phyloP scores from a whole-genome alignment of 768 basidiomycete species.

The Leucocoprinus birnbaumii region DNA sequence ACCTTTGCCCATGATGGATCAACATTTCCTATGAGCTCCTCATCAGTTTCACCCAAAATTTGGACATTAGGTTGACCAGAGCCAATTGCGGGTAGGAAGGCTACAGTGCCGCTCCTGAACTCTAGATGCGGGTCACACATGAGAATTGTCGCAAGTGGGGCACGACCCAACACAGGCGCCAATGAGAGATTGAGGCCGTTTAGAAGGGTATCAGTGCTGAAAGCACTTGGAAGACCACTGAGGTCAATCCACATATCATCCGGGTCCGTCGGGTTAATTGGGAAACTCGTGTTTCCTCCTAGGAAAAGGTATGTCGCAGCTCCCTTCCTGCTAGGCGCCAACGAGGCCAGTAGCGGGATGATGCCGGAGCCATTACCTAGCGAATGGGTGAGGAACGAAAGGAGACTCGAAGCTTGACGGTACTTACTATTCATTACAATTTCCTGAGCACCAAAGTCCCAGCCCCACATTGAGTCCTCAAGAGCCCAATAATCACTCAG shows the following conservation, averaged over 20 bases:
- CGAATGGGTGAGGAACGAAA: no score
- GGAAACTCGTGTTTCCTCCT: neutral
- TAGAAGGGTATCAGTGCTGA: neutral
- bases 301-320: neutral
- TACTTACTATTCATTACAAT: no score
- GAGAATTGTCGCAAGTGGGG: conserved; percentile 4
- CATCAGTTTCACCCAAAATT: no score
- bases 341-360: neutral
- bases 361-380: neutral
- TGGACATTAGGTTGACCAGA: no score
- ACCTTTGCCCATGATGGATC: no score
- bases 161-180: neutral
- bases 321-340: neutral
- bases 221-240: neutral
- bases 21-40: no score
- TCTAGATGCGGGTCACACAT: neutral
- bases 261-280: neutral
- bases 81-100: no score
- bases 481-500: neutral
- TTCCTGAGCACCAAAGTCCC: no score
- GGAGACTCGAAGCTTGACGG: no score
- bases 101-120: neutral
- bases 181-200: neutral
- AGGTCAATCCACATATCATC: neutral
- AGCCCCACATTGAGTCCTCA: neutral